Base-by-base conservation (phyloP, 257 asterid species). In the Nicotiana otophora region DNA sequence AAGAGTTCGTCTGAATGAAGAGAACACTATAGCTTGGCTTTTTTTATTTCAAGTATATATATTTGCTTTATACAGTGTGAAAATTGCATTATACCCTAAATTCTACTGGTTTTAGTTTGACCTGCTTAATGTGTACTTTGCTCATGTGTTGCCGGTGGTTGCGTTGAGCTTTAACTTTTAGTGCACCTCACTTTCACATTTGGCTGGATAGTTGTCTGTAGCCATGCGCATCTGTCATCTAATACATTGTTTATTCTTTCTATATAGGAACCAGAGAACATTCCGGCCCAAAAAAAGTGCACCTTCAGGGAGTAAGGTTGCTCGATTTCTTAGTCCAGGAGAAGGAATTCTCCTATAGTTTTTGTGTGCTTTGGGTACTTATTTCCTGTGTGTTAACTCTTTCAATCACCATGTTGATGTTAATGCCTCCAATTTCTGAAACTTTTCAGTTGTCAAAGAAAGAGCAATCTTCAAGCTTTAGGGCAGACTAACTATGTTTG, bases 271-370 rank as follows among this genome's bases (percentile, higher is more conserved):
- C 67, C 99, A 95, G 86, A 90, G 92, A 87, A 95, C 99, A 6
- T 95, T 95, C 89, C 95, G 99, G 72, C 99, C 99, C 69, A 95
- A 95, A 83, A 93, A 95, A 84, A 95, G 97, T 88, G 97, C 97
- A 31, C 98, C 98, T 19, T 95, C 99, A 4, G 99, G 99, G 88
- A 95, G 95, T 89, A 95, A 95, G 98, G 98, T 95, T 60, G 81
- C 5, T 85, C 26, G 88, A 26, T 55, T 20, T 78, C 36, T 67
- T 51, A 6, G 85, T 62, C 57, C 80, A 74, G 82, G 83, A 63
- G 80, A 79, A 61, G 46, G 31, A 68, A 42, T 3, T 82, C 82
- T 83, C 57, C 33, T 84, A 23, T 54, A 42, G 51, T 58, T 11
- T 81, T 7, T 80, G 81, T 57, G 51, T 16, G 26, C 5, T 76